These are phyloP conservation scores for Termitomyces sp. DNA, from an alignment of 768 basidiomycete genomes.

Conservation along the genomic window DNA sequence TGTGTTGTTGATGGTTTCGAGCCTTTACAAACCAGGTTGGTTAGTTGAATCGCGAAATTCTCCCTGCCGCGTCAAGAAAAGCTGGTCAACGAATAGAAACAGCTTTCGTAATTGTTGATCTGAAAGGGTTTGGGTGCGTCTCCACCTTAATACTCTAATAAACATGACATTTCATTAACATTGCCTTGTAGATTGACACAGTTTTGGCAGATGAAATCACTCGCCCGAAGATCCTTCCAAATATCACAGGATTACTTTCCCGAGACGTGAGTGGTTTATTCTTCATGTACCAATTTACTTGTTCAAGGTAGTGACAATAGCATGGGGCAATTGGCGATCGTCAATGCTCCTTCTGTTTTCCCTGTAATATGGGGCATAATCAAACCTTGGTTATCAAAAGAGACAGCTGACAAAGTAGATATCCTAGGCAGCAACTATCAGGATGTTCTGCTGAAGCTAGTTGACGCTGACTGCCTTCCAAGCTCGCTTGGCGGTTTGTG, in stretches of 20 bases:
- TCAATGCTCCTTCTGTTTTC: constrained; percentile 72
- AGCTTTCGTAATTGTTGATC: constrained; percentile 61
- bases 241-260: constrained; percentile 77
- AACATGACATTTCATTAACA: background rate
- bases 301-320: constrained; percentile 25
- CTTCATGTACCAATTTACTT: background rate
- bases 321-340: constrained; percentile 66
- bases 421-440: constrained; percentile 60
- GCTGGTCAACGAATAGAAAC: constrained; percentile 46
- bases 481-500: constrained; percentile 58
- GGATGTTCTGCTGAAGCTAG: constrained; percentile 46
- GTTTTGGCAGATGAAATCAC: constrained; percentile 72
- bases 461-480: constrained; percentile 64
- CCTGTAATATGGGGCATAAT: constrained; percentile 66
- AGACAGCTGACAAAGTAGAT: constrained; percentile 63
- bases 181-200: constrained; percentile 44
- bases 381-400: constrained; percentile 69
- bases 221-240: constrained; percentile 60
- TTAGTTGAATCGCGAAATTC: constrained; percentile 54
- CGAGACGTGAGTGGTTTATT: constrained; percentile 50
- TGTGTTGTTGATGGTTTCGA: background rate
- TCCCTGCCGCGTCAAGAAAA: constrained; percentile 58
- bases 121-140: constrained; percentile 66
- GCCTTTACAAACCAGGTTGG: background rate
- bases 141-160: background rate